Percentiles rank a stretch among this genome's conserved stretches.
Conservation (phyloP, 768 basidiomycete genomes). For the Amanita inopinata region DNA sequence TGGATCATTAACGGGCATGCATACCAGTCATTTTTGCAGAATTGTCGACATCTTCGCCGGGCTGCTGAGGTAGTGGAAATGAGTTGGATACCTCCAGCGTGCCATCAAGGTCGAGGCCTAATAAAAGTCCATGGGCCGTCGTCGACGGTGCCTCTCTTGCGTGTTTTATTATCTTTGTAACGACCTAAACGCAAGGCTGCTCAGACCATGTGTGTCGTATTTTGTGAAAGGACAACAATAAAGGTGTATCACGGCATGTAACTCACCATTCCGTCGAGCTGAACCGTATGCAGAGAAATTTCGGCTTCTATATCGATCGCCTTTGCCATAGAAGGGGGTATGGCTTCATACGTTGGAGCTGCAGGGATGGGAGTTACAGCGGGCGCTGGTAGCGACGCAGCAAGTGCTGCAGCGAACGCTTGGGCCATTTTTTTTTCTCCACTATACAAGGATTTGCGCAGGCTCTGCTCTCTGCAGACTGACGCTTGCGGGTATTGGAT, state of each 20-base stretch:
- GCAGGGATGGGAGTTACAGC: conserved; percentile 49
- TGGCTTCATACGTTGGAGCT: conserved; percentile 70
- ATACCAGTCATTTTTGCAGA: conserved; percentile 65
- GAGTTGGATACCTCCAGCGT: conserved; percentile 86
- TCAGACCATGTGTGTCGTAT: conserved; percentile 1
- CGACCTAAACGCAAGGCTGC: conserved; percentile 45
- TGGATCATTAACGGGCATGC: conserved; percentile 18
- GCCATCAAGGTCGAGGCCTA: conserved; percentile 90
- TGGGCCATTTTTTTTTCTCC: conserved; percentile 34
- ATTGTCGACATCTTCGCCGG: conserved; percentile 73
- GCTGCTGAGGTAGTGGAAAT: conserved; percentile 71
- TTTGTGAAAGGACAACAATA: background rate
- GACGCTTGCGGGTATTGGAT: conserved; percentile 11
- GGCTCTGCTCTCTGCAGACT: background rate
- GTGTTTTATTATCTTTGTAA: conserved; percentile 92
- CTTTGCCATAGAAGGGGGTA: conserved; percentile 89
- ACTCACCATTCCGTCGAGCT: conserved; percentile 81
- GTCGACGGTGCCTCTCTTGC: conserved; percentile 66
- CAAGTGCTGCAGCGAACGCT: conserved; percentile 90
- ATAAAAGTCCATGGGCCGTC: conserved; percentile 74
- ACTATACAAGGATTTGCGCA: background rate
- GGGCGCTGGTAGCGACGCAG: conserved; percentile 70
- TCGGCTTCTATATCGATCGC: conserved; percentile 90
- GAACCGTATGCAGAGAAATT: conserved; percentile 69
- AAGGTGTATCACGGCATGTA: too few relatives aligned